These are phyloP conservation scores for Calycina herbarum DNA, from an alignment of 2,329 filamentous ascomycete genomes.

Conservation along the genomic window DNA sequence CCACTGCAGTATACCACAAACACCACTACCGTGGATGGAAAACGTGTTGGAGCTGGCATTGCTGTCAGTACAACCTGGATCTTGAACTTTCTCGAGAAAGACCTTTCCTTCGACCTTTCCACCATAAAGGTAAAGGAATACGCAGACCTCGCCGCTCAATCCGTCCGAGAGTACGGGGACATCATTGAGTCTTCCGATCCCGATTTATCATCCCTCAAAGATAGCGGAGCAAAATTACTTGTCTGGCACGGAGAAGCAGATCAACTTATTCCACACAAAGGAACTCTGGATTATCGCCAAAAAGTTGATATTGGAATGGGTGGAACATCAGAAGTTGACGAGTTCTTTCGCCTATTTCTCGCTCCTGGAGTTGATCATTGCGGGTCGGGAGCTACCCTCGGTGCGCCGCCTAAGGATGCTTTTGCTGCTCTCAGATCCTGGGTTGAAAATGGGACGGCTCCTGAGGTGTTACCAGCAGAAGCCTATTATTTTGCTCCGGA, in stretches of 20 bases:
- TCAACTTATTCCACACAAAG: constrained; percentile 40
- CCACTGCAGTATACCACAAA: constrained; percentile 2
- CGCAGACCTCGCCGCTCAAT: constrained; percentile 4
- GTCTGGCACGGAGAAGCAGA: constrained; percentile 17
- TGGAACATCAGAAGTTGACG: background rate
- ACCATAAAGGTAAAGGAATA: constrained; percentile 19
- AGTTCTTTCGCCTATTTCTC: constrained; percentile 16
- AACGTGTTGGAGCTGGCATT: constrained; percentile 7
- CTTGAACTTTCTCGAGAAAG: constrained; percentile 15
- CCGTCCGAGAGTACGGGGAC: background rate
- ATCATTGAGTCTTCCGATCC: constrained; percentile 18
- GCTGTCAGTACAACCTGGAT: background rate
- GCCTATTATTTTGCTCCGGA: background rate
- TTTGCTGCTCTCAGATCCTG: constrained; percentile 34
- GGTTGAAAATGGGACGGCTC: constrained; percentile 36
- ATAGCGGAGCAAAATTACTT: constrained; percentile 19
- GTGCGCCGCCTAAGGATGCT: constrained; percentile 25
- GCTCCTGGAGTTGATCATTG: constrained; percentile 20
- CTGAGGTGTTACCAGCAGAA: constrained; percentile 18
- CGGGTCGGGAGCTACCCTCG: constrained; percentile 8
- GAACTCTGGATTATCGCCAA: constrained; percentile 17
- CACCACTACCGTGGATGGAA: constrained; percentile 7
- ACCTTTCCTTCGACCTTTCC: constrained; percentile 17
- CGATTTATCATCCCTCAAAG: constrained; percentile 29
- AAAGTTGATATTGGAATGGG: background rate